Base-by-base conservation (phyloP, 352 stramenopile genomes). In the Thalassiosira pacifica region DNA sequence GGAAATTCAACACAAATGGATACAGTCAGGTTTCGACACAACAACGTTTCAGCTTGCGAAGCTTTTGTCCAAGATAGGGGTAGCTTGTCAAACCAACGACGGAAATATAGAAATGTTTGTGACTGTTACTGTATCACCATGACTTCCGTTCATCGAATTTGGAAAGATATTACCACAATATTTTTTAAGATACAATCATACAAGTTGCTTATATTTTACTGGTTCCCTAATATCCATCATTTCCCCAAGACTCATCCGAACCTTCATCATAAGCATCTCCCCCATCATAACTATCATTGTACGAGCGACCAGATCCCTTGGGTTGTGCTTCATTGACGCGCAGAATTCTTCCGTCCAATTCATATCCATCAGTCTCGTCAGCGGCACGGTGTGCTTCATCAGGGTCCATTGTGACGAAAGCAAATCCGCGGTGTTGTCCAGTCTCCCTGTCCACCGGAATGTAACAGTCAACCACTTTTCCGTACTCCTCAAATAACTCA, bases 321-420 rank as follows among this genome's bases (percentile, higher is more conserved):
- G 84, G 82, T 63, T 93, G 83, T 59, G 92, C 93, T 61, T 94
- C 91, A 80, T 94, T 94, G n/a, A 96, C 92, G 71, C 89, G 75
- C 60, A 96, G 86, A 60, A 90, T 87, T 64, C 91, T 84, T 75
- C 92, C 93, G 88, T 96, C 93, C 63, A 96, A 76, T 83, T 96
- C 93, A 55, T 84, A 91, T 45, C 92, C 87, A 88, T 94, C 83
- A 26, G 90, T 83, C 52, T 93, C 88, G 61, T 86, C 83, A 53
- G 92, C 84, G 32, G 93, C 93, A 61, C 70, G 68, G 52, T 88
- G 42, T 8, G 88, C 93, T 68, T 94, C 87, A 60, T 86, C 85
- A 27, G 79, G 78, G n/a, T 86, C 77, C 88, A 96, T 94, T 34
- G 90, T 94, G 0, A 96, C 88, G 74, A 96, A 96, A 32, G 83